These are phyloP conservation scores for Teunomyces tritomae DNA, from an alignment of 805 yeast genomes.

Conservation along the genomic window DNA sequence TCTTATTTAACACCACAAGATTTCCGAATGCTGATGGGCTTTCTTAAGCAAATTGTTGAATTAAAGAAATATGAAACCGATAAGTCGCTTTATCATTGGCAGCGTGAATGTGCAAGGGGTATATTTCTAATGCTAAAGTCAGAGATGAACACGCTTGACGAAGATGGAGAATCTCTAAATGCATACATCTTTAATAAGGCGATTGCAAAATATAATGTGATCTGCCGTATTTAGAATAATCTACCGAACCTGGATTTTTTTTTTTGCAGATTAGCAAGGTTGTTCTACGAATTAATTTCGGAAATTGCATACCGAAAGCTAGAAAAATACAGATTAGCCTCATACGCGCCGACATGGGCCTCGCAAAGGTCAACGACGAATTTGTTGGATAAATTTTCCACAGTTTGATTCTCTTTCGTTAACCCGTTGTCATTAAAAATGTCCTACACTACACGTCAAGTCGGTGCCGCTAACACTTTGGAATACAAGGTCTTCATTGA, in stretches of 20 bases:
- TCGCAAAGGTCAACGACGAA: not conserved
- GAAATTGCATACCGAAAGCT: not conserved
- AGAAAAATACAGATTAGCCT: not conserved
- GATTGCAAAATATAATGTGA: slow-evolving; percentile 4
- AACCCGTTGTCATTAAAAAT: slow-evolving; percentile 28
- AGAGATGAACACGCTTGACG: slow-evolving; percentile 47
- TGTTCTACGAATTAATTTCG: not conserved
- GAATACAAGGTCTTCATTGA: slow-evolving; percentile 91
- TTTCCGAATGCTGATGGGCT: slow-evolving; percentile 15
- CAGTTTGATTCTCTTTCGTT: not conserved
- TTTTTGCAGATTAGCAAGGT: not conserved
- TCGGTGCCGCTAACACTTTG: slow-evolving; percentile 93
- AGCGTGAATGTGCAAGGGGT: slow-evolving; percentile 53
- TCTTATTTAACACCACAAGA: slow-evolving; percentile 21
- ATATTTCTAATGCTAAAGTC: slow-evolving; percentile 50
- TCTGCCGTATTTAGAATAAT: not conserved
- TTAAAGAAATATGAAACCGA: not conserved
- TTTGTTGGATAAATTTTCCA: not conserved
- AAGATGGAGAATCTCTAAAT: not conserved
- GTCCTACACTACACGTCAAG: slow-evolving; percentile 85
- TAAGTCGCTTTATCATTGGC: slow-evolving; percentile 16
- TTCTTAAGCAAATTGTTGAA: slow-evolving; percentile 6
- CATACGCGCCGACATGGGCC: not conserved
- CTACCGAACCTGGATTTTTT: not conserved
- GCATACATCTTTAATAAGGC: not conserved